A percentile compares a stretch with the other conserved stretches of the same genome.
Evolutionary conservation across 306 rosid genomes (phyloP).

Genomic region (Cercis canadensis): DNA sequence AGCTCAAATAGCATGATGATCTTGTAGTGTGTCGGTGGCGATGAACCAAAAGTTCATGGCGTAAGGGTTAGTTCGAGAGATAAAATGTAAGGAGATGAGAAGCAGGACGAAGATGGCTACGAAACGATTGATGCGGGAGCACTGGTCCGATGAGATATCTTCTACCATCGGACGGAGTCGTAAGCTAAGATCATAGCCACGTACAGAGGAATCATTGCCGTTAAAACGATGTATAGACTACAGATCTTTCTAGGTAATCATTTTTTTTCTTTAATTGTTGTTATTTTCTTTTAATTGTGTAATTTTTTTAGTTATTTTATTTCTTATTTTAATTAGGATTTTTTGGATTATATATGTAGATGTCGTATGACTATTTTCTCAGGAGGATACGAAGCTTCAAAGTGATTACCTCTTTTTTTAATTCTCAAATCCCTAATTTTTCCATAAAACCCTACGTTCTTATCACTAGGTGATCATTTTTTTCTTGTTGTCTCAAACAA

Average conservation of each 20-base stretch:
- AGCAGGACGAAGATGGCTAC: conserved; percentile 96
- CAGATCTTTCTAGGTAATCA: conserved; percentile 80
- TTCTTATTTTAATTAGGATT: too few species aligned
- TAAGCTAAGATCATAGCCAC: conserved; percentile 97
- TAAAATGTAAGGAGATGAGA: conserved; percentile 90
- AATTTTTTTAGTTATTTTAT: too few species aligned
- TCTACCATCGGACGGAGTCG: conserved; percentile 99
- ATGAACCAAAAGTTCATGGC: conserved; percentile 90
- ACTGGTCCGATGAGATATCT: conserved; percentile 97
- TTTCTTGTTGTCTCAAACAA: neutral
- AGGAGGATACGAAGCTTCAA: too few species aligned
- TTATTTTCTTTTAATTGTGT: too few species aligned
- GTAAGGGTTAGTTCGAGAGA: conserved; percentile 78
- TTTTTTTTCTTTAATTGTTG: too few species aligned
- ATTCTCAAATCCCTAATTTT: too few species aligned
- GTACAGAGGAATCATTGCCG: conserved; percentile 90
- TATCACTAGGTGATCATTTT: too few species aligned
- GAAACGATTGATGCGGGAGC: conserved; percentile 97
- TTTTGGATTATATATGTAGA: too few species aligned
- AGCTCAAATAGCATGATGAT: conserved; percentile 77
- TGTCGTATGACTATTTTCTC: too few species aligned
- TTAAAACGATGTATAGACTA: conserved; percentile 80
- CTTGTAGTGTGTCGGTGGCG: conserved; percentile 95
- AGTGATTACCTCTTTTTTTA: too few species aligned
- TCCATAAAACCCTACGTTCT: too few species aligned